These are phyloP conservation scores for Argentina anserina DNA, from an alignment of 306 rosid species.

Conservation along the genomic window DNA sequence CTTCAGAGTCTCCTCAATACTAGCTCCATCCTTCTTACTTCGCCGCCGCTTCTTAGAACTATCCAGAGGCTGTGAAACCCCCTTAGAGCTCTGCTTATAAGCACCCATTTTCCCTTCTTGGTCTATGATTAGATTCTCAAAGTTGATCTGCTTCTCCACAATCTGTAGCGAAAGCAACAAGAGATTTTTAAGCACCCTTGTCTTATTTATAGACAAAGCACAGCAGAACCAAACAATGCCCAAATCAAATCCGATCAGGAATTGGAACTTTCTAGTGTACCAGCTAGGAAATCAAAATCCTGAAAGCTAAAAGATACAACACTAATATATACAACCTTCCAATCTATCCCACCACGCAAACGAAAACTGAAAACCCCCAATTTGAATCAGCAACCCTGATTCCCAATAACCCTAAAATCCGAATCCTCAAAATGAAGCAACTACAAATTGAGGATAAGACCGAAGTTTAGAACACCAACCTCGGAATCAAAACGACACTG, in stretches of 20 bases:
- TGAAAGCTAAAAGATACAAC: not conserved
- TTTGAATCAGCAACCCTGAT: not conserved
- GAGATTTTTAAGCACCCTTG: not conserved
- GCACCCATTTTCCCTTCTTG: slow-evolving; percentile 42
- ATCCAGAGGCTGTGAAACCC: slow-evolving; percentile 30
- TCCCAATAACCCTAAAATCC: not conserved
- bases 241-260: not conserved
- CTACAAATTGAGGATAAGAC: not conserved
- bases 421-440: not conserved
- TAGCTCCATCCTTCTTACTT: slow-evolving; percentile 49
- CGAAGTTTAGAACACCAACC: slow-evolving; percentile 28
- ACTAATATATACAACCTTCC: not conserved
- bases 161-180: slow-evolving; percentile 30
- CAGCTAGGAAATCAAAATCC: not conserved
- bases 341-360: not conserved
- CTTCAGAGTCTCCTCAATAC: slow-evolving; percentile 64
- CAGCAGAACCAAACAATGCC: not conserved
- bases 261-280: slow-evolving; percentile 4
- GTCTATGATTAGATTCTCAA: not conserved
- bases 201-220: not conserved
- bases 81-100: slow-evolving; percentile 32
- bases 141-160: not conserved
- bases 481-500: slow-evolving; percentile 9
- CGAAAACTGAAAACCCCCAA: not conserved
- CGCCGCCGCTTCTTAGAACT: slow-evolving; percentile 52